Conservation (phyloP, 495 filamentous ascomycete species). For the Aspergillus coremiiformis region DNA sequence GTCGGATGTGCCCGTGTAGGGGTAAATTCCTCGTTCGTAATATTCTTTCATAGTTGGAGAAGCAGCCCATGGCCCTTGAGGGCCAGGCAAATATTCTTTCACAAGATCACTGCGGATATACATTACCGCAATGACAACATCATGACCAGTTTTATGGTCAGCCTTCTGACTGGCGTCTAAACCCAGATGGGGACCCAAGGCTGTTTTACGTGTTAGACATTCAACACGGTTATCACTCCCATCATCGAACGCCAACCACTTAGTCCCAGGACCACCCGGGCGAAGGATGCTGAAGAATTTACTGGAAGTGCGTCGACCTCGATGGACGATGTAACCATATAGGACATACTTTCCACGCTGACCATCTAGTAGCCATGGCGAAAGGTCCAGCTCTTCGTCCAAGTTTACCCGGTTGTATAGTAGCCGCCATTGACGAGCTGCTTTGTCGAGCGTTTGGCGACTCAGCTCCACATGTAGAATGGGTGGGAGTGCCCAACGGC, state of each 20-base stretch:
- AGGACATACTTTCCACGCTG: constrained; percentile 45
- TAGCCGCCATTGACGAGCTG: constrained; percentile 50
- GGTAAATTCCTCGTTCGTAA: constrained; percentile 29
- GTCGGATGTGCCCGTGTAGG: constrained; percentile 3
- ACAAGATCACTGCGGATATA: constrained; percentile 52
- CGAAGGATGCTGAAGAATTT: constrained; percentile 56
- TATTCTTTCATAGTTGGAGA: constrained; percentile 29
- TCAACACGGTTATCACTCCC: constrained; percentile 48
- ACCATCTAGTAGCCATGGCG: constrained; percentile 26
- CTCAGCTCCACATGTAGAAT: constrained; percentile 54
- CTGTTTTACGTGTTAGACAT: constrained; percentile 51
- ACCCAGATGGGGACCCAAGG: constrained; percentile 48
- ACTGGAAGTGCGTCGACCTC: constrained; percentile 52
- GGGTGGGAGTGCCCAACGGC: constrained; percentile 37
- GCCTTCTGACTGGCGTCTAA: constrained; percentile 28
- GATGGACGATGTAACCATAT: constrained; percentile 56
- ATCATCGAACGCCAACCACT: constrained; percentile 56
- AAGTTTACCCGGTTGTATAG: constrained; percentile 49
- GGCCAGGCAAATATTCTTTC: constrained; percentile 34
- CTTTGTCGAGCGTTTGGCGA: constrained; percentile 48
- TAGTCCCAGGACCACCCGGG: constrained; percentile 47
- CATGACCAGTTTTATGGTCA: constrained; percentile 44
- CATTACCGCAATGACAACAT: constrained; percentile 50
- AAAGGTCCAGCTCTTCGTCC: constrained; percentile 46
- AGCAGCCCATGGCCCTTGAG: constrained; percentile 37